These are phyloP conservation scores for Pythium oligandrum DNA, from an alignment of 352 stramenopile genomes.

Conservation along the genomic window DNA sequence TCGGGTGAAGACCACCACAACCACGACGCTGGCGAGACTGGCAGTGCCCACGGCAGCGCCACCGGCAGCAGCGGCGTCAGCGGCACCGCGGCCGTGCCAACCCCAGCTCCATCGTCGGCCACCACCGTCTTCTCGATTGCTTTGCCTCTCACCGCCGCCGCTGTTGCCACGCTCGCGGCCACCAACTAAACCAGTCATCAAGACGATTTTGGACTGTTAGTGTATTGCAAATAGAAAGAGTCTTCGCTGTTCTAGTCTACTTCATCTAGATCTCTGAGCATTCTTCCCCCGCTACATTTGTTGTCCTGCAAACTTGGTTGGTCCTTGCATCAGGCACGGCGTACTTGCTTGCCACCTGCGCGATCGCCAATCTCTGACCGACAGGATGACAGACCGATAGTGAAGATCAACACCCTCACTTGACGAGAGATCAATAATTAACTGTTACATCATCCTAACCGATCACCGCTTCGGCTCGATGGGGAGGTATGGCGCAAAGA, in stretches of 20 bases:
- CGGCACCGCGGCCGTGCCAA: background rate
- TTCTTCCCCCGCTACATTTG: background rate
- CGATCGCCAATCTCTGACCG: background rate
- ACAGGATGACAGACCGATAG: background rate
- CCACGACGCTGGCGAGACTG: background rate
- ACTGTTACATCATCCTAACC: background rate
- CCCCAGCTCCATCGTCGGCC: slow-evolving; percentile 1
- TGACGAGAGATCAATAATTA: background rate
- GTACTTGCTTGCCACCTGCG: background rate
- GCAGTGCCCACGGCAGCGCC: background rate
- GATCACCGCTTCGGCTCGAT: background rate
- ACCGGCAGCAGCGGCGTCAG: background rate
- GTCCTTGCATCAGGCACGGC: background rate
- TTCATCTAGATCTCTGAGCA: background rate
- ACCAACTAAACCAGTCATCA: slow-evolving; percentile 1
- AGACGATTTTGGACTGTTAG: background rate
- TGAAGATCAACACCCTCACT: background rate
- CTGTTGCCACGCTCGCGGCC: slow-evolving; percentile 7
- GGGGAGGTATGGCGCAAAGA: background rate
- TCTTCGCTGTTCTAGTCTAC: background rate
- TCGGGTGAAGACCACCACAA: background rate
- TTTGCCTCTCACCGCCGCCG: slow-evolving; percentile 11
- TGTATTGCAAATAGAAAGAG: background rate
- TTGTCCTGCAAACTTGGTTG: background rate
- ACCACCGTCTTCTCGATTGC: slow-evolving; percentile 14